A percentile compares a stretch with the other conserved stretches of the same genome.
Conservation (phyloP, 1,284 basidiomycete genomes). For the Tranzscheliella williamsii region DNA sequence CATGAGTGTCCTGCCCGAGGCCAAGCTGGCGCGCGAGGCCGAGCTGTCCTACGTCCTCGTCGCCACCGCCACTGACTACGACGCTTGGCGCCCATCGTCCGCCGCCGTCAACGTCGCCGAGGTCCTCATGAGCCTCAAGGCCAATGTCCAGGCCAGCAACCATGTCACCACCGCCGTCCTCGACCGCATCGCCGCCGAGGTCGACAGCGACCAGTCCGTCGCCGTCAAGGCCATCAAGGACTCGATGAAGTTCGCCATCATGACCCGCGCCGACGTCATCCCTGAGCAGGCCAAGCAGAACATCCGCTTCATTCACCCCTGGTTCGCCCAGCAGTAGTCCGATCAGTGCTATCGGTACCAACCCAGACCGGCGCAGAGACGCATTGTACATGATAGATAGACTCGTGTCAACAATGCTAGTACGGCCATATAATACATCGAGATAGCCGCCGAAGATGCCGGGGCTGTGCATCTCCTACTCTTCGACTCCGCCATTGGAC, state of each 20-base stretch:
- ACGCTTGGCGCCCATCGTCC: constrained; percentile 69
- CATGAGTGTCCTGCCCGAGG: constrained; percentile 93
- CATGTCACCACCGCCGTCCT: constrained; percentile 72
- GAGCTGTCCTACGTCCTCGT: constrained; percentile 69
- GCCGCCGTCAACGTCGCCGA: constrained; percentile 84
- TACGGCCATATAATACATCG: too few relatives aligned
- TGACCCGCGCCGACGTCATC: constrained; percentile 72
- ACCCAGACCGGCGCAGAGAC: too few relatives aligned
- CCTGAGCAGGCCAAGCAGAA: constrained; percentile 73
- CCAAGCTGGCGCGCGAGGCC: constrained; percentile 91
- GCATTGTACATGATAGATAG: too few relatives aligned
- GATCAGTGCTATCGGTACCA: too few relatives aligned
- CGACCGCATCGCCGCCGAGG: constrained; percentile 70
- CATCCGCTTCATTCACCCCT: constrained; percentile 73
- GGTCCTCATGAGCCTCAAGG: constrained; percentile 81
- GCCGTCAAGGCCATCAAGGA: constrained; percentile 33
- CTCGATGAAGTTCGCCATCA: constrained; percentile 65
- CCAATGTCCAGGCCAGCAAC: constrained; percentile 82
- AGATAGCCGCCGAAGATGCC: too few relatives aligned
- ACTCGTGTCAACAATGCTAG: too few relatives aligned
- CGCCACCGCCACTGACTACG: constrained; percentile 62
- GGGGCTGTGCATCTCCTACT: too few relatives aligned
- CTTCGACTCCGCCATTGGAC: constrained; percentile 16
- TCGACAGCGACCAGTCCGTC: constrained; percentile 32
- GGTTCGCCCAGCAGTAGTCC: constrained; percentile 39